Conservation (phyloP, 768 basidiomycete species). For the Gyrodon lividus region DNA sequence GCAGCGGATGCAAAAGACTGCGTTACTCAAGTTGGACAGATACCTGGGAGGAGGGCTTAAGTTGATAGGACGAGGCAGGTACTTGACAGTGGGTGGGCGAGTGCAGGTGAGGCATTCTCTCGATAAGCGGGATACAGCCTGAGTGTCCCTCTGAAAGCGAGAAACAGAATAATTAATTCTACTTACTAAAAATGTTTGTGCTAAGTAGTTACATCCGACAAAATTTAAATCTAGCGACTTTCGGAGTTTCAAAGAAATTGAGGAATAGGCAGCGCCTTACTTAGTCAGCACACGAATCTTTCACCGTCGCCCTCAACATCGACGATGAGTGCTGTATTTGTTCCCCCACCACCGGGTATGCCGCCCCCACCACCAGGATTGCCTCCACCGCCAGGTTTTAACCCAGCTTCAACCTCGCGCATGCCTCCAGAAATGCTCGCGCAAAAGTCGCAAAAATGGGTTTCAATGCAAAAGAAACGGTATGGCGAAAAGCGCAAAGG, state of each 20-base stretch:
- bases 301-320: conserved; percentile 28
- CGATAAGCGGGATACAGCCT: no score
- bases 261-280: background rate
- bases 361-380: conserved; percentile 41
- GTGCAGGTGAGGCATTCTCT: no score
- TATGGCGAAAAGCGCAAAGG: conserved; percentile 91
- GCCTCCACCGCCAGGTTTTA: conserved; percentile 35
- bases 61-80: no score
- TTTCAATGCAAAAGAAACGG: conserved; percentile 88
- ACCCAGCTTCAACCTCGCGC: conserved; percentile 37
- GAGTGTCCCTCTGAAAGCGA: no score
- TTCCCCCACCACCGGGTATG: conserved; percentile 44
- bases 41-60: no score
- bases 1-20: background rate
- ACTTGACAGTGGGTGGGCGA: no score
- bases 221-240: no score
- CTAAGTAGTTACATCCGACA: no score
- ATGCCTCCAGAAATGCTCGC: conserved; percentile 71
- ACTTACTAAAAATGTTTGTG: no score
- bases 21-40: no score
- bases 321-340: conserved; percentile 32
- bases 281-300: conserved; percentile 29
- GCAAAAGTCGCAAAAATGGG: conserved; percentile 95
- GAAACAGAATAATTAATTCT: no score
- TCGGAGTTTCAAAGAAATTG: conserved; percentile 24